Evolutionary conservation across 352 stramenopile species (phyloP), one percentile per base, ranked within the genome.

Genomic region (Aphanomyces cochlioides): DNA sequence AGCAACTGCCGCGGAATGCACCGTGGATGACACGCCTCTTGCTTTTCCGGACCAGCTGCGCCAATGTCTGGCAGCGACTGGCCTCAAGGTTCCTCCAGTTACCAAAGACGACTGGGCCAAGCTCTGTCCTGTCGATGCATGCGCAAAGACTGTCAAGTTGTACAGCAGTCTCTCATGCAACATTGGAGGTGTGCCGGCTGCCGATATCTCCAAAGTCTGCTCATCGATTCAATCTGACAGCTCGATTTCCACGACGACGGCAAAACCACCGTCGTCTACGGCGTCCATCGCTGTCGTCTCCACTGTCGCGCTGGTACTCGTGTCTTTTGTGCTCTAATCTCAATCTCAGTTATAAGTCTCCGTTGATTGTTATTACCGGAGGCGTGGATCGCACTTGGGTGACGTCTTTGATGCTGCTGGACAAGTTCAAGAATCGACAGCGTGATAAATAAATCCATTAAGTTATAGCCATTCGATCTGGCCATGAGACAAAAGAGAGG

Each of bases 391-490:
- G 28, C 28, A 28, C 28, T 28, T 28, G 0, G 28, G 28, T 28
- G 28, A 28, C 28, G 28, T 28, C 28, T 28, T 28, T 28, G 1
- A 28, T 28, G 28, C 28, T 28, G 28, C 28, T 28, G 28, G 28
- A 2, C 28, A 28, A 28, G 28, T 28, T 2, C 2, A 28, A 28
- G 28, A 28, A 28, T 28, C 28, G 28, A 28, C 28, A 28, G 28
- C 28, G n/a, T 19, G 45, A n/a, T 53, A 53, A 61, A 61, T 61
- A 61, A 61, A 61, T 61, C 39, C 13, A 53, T 28, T 28, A 28
- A 28, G 45, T 53, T 53, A 19, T n/a, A 15, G 50, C 50, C 50
- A 58, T 58, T 8, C 50, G 50, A 58, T 58, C 50, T 58, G 50
- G 36, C 50, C 15, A 21, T 12, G 21, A 7, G 50, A 21, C 50